Base-by-base conservation (phyloP, 1,284 basidiomycete genomes). In the Cryptococcus sp. region DNA sequence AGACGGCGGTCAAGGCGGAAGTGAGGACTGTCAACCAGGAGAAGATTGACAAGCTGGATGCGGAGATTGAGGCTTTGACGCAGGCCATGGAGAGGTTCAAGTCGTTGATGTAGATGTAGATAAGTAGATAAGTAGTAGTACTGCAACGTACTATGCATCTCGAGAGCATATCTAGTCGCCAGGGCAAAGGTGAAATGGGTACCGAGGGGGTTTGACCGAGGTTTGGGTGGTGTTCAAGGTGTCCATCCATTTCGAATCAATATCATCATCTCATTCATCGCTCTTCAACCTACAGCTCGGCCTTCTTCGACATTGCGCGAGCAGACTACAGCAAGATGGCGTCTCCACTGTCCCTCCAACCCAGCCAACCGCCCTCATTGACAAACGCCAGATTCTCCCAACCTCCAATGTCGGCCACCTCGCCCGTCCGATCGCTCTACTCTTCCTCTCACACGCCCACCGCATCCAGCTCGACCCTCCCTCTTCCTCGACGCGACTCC, bases 11-110 rank as follows among this genome's bases (percentile, higher is more conserved):
- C 12, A 88, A 89, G 0, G 82, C 78, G 51, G 81, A 82, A 51
- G 89, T 93, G 31, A 79, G 85, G 42, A 68, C 78, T 5, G 74
- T 78, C 22, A 94, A 93, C 64, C 79, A 82, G 35, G 86, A 88
- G 48, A 91, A 86, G 83, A 45, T 71, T 50, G 60, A 67, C 22
- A 71, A 69, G 60, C 54, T 66, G 36, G 68, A 71, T 34, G 58
- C 62, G 18, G 72, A 74, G 60, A 63, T 74, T 43, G 72, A 73
- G 53, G 58, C 67, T 6, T 54, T 74, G 42, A 60, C 65, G 34
- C 51, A 66, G 24, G 64, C 63, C 7, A 71, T 74, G 40, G 69
- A 73, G 62, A 58, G 71, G 45, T 74, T 74, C 63, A 59, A 64
- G 52, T 54, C 60, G 14, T 52, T 74, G 43, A 54, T 69, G 39